Base-by-base conservation (phyloP, 371 early-diverging fungal genomes). In the Mucor plumbeus region DNA sequence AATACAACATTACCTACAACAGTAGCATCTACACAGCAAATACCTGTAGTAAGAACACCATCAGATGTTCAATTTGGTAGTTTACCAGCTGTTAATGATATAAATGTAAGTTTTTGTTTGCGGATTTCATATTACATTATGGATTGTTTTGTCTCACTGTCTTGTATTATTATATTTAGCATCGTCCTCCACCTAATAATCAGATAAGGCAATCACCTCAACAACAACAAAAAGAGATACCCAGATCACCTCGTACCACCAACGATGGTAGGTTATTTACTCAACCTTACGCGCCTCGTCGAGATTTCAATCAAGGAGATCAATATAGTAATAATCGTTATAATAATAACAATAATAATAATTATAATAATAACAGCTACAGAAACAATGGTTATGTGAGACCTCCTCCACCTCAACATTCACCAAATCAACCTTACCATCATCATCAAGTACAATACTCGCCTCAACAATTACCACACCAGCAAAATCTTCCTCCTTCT, bases 41-140 rank as follows among this genome's bases (percentile, higher is more conserved):
- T 40, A 31, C 67, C 77, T 43, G 59, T 75, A 53, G 31, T 74
- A 48, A 50, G 65, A 14, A 64, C 76, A 33, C 50, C 50, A 50
- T 54, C 76, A 35, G 73, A 76, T 41, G 75, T 80, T 58, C 74
- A 77, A 57, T 61, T 48, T 75, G 86, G 83, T 65, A 82, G 76
- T 66, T 64, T 82, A 15, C 64, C 79, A 33, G 77, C 79, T 39
- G 73, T 77, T 13, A 77, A 77, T 54, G 70, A 67, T 60, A 64
- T 47, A 21, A 26, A 60, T 60, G 66, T 66, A 66, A 59, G 60
- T 59, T 26, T 26, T 26, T 26, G 26, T 26, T 26, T 26, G 26
- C 3, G 26, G 26, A 26, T 26, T 26, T 26, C 26, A 11, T 21
- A 31, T 31, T 53, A 14, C 13, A 53, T 31, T 53, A 5, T 53